phyloP scores from a whole-genome alignment of 768 basidiomycete species.

The Cystobasidium tubakii region DNA sequence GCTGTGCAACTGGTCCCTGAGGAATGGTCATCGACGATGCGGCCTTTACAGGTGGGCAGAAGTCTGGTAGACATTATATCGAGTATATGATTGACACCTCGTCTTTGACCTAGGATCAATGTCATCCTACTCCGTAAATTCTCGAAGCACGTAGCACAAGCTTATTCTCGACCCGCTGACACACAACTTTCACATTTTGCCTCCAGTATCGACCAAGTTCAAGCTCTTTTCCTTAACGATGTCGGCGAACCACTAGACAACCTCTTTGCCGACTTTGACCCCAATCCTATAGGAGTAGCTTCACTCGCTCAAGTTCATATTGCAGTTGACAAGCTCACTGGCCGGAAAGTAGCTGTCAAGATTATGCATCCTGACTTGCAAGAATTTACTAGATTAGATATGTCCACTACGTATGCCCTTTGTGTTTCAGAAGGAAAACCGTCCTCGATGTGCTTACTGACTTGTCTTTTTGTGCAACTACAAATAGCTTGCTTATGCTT shows the following conservation, averaged over 20 bases:
- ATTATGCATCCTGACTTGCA: constrained; percentile 80
- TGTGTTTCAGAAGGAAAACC: too few relatives aligned
- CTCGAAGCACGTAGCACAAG: too few relatives aligned
- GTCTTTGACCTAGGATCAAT: constrained; percentile 66
- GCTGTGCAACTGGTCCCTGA: constrained; percentile 58
- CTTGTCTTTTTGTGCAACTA: too few relatives aligned
- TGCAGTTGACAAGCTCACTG: constrained; percentile 65
- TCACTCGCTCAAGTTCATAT: constrained; percentile 94
- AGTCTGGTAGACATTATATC: too few relatives aligned
- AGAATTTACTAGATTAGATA: constrained; percentile 83
- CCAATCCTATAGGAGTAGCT: constrained; percentile 84
- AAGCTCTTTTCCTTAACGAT: constrained; percentile 69
- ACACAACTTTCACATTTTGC: too few relatives aligned
- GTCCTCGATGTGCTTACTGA: too few relatives aligned
- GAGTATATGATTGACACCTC: background rate
- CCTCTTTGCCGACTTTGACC: constrained; percentile 78
- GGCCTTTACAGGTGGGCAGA: constrained; percentile 46
- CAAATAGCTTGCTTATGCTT: constrained; percentile 51
- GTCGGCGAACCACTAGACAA: constrained; percentile 67
- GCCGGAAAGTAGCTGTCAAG: constrained; percentile 77
- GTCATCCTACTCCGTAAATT: constrained; percentile 66
- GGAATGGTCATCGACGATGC: constrained; percentile 56
- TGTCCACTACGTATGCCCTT: constrained; percentile 43
- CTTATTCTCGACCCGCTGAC: too few relatives aligned
- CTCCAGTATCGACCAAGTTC: constrained; percentile 60